Percentiles rank a stretch among this genome's conserved stretches.
Evolutionary conservation across 2,329 filamentous ascomycete genomes (phyloP).

Genomic region (Sphaerulina musiva): DNA sequence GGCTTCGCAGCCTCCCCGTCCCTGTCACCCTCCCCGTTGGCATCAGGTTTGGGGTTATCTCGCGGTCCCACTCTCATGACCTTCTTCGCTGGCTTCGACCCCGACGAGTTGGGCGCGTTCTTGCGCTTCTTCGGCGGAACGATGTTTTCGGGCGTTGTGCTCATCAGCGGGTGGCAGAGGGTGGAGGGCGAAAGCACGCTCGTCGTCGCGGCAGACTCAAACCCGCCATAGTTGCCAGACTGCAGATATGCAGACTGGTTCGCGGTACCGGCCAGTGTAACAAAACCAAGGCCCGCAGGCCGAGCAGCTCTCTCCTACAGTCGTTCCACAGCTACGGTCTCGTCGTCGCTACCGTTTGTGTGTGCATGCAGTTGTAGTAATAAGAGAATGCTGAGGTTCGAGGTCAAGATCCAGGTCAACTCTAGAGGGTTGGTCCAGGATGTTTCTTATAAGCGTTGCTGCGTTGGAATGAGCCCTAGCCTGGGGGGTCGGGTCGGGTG

Average conservation of each 20-base stretch:
- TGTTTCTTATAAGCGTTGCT: too few relatives aligned
- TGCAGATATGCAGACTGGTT: slow-evolving; percentile 48
- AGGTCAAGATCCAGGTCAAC: too few relatives aligned
- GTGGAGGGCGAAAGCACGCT: slow-evolving; percentile 14
- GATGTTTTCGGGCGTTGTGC: slow-evolving; percentile 4
- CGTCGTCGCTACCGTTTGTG: neutral
- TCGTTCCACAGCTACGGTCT: neutral
- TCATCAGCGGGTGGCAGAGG: slow-evolving; percentile 10
- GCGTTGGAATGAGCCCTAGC: too few relatives aligned
- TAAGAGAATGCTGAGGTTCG: neutral
- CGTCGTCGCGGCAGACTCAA: slow-evolving; percentile 5
- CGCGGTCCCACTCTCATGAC: slow-evolving; percentile 29
- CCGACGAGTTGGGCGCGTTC: slow-evolving; percentile 22
- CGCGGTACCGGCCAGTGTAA: slow-evolving; percentile 31
- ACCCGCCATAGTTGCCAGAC: slow-evolving; percentile 45
- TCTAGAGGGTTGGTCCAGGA: too few relatives aligned
- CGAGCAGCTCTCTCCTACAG: neutral
- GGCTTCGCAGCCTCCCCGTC: slow-evolving; percentile 50
- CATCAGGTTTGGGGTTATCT: slow-evolving; percentile 22
- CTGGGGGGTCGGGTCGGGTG: too few relatives aligned
- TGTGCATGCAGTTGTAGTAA: neutral
- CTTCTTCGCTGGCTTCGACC: slow-evolving; percentile 29
- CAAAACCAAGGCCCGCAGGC: slow-evolving; percentile 15
- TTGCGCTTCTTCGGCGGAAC: slow-evolving; percentile 25
- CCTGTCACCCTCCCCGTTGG: slow-evolving; percentile 28